Evolutionary conservation across 148 eudicot genomes (phyloP), one percentile per base, ranked within the genome.

Genomic region (Persicaria maculosa): DNA sequence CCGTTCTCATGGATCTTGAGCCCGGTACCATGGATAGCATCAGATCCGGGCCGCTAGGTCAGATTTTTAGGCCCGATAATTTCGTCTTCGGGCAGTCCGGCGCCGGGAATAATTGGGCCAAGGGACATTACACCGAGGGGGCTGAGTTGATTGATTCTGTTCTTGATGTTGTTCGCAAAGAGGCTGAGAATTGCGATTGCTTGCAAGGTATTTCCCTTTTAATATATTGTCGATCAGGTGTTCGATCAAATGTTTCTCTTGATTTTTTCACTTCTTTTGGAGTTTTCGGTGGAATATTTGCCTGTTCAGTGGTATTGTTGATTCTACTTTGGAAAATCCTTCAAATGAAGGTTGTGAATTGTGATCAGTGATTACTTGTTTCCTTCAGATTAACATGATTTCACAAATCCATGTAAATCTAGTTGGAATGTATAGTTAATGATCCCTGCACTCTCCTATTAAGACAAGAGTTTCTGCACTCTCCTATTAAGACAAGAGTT

Each of bases 11-110:
- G 94, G 92, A 90, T 88, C 92, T 88, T 4, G 92, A 90, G 40
- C 94, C 96, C 1, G 96, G 96, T 7, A 90, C 96, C 31, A 90
- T 90, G 96, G 96, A 90, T n/a, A 83, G 90, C 16, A 88, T 90
- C 77, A 75, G 90, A 79, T 68, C 95, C 12, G 92, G 95, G 0
- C 91, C 95, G 0, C 75, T 83, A 4, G 95, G 95, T 7, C 84
- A 85, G 72, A 90, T 90, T 36, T 90, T 90, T 48, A 53, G 95
- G 9, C 95, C 95, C 12, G 95, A 90, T 72, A 90, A 90, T 74
- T 90, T 90, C 16, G 91, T 90, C 1, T 90, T 90, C 36, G 94
- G 94, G 0, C 94, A 90, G 72, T 84, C 88, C 7, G 91, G 94
- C n/a, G 94, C 94, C 7, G 94, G 94, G 5, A 90, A 90, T 77